Evolutionary conservation across 352 stramenopile species (phyloP), one percentile per base, ranked within the genome.

Genomic region (Albugo laibachii): DNA sequence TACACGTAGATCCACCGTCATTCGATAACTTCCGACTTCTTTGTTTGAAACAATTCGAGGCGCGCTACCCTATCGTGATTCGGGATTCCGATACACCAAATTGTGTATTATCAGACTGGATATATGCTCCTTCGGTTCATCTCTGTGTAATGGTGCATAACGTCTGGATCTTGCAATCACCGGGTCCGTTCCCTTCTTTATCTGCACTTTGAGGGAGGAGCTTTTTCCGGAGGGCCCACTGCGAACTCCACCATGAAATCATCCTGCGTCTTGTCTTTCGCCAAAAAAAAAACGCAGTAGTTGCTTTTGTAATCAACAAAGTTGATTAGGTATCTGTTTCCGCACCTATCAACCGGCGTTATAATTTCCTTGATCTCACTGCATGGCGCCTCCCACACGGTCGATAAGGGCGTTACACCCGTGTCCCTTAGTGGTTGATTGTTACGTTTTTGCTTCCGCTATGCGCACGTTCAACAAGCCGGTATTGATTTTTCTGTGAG

Each of bases 1-100:
- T 5, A n/a, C 47, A 8, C 56, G 52, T 40, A 4, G 27, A 20
- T 59, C n/a, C 16, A 58, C 41, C 1, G 52, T 58, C 36, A 41
- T 41, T 16, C 36, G 36, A 41, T 41, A 41, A 14, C 16, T 14
- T 14, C 36, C 36, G 14, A 16, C 14, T 41, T 41, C 36, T 16
- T 16, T 41, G 14, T 41, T 41, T 41, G 36, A 14, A 16, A 41
- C 36, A 16, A 41, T 41, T 41, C 14, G 14, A 14, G 36, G 36
- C 14, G 36, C 36, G 36, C 14, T 14, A 14, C 36, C 36, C 36
- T 16, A 41, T 41, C 36, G 14, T n/a, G 36, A 41, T 16, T 41
- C 36, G 36, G 36, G 36, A 41, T 41, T 41, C 16, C 36, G 36
- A 14, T 41, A 14, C 36, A 41, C 36, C 36, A 41, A 41, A 14